Percentiles rank a stretch among this genome's conserved stretches.
phyloP scores from a whole-genome alignment of 257 asterid species.

The Ajuga chamaepitys region DNA sequence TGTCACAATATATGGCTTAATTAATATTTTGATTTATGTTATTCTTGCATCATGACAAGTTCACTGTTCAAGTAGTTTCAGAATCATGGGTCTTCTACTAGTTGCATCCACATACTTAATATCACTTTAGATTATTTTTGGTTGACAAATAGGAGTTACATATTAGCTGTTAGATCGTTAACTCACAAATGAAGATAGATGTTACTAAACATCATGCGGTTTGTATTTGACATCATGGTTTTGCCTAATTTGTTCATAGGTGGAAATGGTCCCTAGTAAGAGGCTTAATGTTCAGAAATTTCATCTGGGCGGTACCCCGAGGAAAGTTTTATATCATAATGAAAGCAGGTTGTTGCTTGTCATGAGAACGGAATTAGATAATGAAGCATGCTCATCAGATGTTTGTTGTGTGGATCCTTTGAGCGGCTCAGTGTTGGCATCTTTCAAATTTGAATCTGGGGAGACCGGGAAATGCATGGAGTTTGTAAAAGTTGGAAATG shows the following conservation, averaged over 20 bases:
- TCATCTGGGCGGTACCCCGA: conserved; percentile 91
- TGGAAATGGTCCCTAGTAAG: conserved; percentile 96
- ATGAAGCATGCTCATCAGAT: conserved; percentile 74
- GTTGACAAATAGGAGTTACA: background rate
- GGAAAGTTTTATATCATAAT: conserved; percentile 77
- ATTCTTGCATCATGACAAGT: background rate
- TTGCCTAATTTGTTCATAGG: conserved; percentile 40
- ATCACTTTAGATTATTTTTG: background rate
- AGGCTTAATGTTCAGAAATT: conserved; percentile 97
- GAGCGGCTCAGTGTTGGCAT: conserved; percentile 67
- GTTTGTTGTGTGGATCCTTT: conserved; percentile 92
- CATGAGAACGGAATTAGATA: conserved; percentile 76
- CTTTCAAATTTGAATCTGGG: conserved; percentile 81
- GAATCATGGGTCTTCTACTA: background rate
- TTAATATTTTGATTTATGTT: background rate
- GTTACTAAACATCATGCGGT: background rate
- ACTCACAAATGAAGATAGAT: background rate
- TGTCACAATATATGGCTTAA: too few relatives aligned
- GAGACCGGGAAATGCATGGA: conserved; percentile 98
- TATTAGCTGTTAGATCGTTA: conserved; percentile 2
- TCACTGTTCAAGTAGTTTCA: background rate
- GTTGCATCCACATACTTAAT: background rate
- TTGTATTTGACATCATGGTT: conserved; percentile 4
- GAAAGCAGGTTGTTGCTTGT: conserved; percentile 80
- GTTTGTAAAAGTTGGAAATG: conserved; percentile 67